Percentiles rank a stretch among this genome's conserved stretches.
Evolutionary conservation across 2,329 filamentous ascomycete species (phyloP).

Genomic region (Botrytis elliptica): DNA sequence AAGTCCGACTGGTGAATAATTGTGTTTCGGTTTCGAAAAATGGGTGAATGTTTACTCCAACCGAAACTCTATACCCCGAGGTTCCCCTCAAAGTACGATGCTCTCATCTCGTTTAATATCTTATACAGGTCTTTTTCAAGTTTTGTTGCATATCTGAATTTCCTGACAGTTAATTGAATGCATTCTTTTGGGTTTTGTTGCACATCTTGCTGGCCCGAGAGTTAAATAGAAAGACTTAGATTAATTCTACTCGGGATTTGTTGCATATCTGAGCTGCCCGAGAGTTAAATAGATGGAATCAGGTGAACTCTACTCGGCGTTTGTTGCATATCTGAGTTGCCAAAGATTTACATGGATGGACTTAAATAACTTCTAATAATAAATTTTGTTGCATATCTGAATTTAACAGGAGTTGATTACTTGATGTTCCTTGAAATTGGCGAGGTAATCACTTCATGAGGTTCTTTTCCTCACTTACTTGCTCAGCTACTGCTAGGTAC

Average conservation of each 20-base stretch:
- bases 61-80: background rate
- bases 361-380: too few relatives aligned
- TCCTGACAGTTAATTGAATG: background rate
- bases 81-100: background rate
- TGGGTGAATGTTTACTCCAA: background rate
- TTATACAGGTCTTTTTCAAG: rapidly evolving
- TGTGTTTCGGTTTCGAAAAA: background rate
- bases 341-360: background rate
- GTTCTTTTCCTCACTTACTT: rapidly evolving
- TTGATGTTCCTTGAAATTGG: background rate
- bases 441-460: background rate
- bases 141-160: background rate
- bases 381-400: background rate
- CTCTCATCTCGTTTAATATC: background rate
- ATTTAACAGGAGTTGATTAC: background rate
- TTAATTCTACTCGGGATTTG: background rate
- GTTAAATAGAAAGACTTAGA: background rate
- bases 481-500: background rate
- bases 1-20: background rate
- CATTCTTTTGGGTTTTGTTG: background rate
- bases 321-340: background rate
- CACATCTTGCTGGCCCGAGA: background rate
- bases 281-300: too few relatives aligned
- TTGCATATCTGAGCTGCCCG: background rate
- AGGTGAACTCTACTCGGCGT: background rate